A percentile compares a stretch with the other conserved stretches of the same genome.
Conservation (phyloP, 805 yeast genomes). For the Huiozyma sinensis region DNA sequence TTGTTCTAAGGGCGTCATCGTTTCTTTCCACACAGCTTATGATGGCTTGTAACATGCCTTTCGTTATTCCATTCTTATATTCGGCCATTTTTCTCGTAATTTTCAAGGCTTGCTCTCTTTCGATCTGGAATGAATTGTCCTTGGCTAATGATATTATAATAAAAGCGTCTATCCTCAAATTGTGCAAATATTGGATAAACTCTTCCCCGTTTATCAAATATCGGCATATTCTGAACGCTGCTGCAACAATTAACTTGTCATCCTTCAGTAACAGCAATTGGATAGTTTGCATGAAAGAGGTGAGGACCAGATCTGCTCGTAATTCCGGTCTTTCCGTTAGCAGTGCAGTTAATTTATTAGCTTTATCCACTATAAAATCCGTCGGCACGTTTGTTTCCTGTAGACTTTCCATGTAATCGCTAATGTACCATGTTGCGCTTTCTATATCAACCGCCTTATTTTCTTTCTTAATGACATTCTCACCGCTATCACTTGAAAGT, state of each 20-base stretch:
- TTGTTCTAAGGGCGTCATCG: constrained; percentile 39
- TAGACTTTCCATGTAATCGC: constrained; percentile 27
- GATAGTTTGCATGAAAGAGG: constrained; percentile 46
- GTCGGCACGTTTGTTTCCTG: constrained; percentile 20
- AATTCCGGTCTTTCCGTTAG: constrained; percentile 48
- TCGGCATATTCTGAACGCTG: constrained; percentile 68
- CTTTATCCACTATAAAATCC: constrained; percentile 34
- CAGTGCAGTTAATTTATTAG: constrained; percentile 54
- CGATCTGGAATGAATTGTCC: constrained; percentile 43
- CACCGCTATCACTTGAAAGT: background rate
- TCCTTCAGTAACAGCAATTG: constrained; percentile 49
- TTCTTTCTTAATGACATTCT: background rate
- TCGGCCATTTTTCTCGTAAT: constrained; percentile 53
- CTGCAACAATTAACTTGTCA: constrained; percentile 53
- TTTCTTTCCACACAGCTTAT: constrained; percentile 51
- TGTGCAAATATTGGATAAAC: constrained; percentile 43
- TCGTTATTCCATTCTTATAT: constrained; percentile 46
- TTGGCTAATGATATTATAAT: constrained; percentile 55
- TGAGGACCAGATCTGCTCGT: constrained; percentile 51
- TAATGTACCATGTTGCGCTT: constrained; percentile 28
- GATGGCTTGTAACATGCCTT: constrained; percentile 57
- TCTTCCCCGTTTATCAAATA: constrained; percentile 45
- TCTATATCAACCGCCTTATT: constrained; percentile 5
- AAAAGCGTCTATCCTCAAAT: constrained; percentile 49
- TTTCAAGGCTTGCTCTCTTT: constrained; percentile 69